Evolutionary conservation across 345 rosid genomes (phyloP).

Genomic region (Trapa bicornis): DNA sequence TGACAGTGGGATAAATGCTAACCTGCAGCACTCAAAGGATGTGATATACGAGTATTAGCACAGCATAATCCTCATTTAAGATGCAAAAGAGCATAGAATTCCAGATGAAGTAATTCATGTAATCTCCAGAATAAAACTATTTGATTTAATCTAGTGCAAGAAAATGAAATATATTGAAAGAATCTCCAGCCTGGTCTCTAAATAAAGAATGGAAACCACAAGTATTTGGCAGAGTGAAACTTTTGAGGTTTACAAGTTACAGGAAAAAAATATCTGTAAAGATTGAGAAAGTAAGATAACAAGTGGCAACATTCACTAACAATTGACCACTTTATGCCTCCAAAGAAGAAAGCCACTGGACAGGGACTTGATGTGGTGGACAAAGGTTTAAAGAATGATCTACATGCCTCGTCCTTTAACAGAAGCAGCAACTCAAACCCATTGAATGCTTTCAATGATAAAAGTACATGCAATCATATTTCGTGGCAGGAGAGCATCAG

Average conservation of each 20-base stretch:
- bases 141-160: not conserved
- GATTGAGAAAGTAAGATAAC: not conserved
- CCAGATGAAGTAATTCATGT: not conserved
- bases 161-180: not conserved
- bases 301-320: too few relatives aligned
- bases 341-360: too few relatives aligned
- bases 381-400: too few relatives aligned
- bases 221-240: not conserved
- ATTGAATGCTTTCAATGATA: not conserved
- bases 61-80: not conserved
- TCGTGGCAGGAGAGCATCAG: not conserved
- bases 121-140: not conserved
- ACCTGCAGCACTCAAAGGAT: constrained; percentile 27
- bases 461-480: not conserved
- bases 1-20: constrained; percentile 74
- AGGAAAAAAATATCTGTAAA: not conserved
- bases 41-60: not conserved
- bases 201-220: not conserved
- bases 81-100: not conserved
- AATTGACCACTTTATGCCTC: too few relatives aligned
- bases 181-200: not conserved
- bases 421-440: too few relatives aligned
- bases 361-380: too few relatives aligned
- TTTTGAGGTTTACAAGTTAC: not conserved
- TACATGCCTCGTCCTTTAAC: too few relatives aligned